Base-by-base conservation (phyloP, 192 early-diverging fungal genomes). In the Mortierella alpina region DNA sequence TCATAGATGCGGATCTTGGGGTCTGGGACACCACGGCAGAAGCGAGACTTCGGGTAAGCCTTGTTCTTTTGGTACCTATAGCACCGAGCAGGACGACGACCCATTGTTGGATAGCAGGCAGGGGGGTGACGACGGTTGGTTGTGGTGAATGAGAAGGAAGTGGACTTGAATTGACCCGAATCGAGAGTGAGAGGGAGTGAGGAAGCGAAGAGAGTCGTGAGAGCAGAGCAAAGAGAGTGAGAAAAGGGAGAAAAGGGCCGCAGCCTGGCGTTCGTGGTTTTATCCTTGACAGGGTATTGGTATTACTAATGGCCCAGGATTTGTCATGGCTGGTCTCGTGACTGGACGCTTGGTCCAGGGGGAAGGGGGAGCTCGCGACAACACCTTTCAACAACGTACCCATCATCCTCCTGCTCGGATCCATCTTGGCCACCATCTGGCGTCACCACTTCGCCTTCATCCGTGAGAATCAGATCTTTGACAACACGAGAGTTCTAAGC, bases 61-160 rank as follows among this genome's bases (percentile, higher is more conserved):
- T 98, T 99, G 95, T 98, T 98, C 91, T 98, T 99, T 88, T 95
- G 96, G 90, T 99, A 99, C 82, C 96, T 91, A 87, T 97, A 99
- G 89, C 97, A 98, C 76, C 95, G 92, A 90, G 97, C 95, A 85
- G 97, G 97, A 95, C 97, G 96, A 76, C 97, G 96, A 95, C 95
- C 97, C 97, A 98, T 96, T 71, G 85, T 85, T 44, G 48, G 31
- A 31, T 31, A 31, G 3, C 3, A 31, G 3, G 31, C 31, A 31
- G 31, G 31, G 22, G 48, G 42, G 13, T 40, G 61, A n/a, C 14
- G 58, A 13, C 51, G 17, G 49, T 11, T 23, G 31, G 53, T 57
- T 53, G 39, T 53, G 40, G 42, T 6, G 18, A 55, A 44, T 11
- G 20, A 46, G 22, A 61, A 66, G 60, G 41, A 44, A 18, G n/a